A percentile compares a stretch with the other conserved stretches of the same genome.
These are phyloP conservation scores for Monilinia laxa DNA, from an alignment of 2,329 filamentous ascomycete species.

Conservation along the genomic window DNA sequence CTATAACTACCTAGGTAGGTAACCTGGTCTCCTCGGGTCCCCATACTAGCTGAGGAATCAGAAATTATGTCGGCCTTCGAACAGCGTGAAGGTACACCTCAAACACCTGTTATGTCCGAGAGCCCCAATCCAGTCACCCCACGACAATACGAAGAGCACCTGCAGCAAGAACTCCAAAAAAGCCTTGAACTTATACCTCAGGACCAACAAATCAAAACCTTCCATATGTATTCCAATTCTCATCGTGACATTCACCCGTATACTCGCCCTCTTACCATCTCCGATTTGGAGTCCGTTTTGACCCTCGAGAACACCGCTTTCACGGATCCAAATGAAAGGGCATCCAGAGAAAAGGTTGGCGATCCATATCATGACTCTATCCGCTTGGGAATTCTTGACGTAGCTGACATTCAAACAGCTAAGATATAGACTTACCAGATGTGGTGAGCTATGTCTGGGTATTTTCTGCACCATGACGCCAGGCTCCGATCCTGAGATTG, in stretches of 20 bases:
- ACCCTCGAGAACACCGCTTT: constrained; percentile 57
- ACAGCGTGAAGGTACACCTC: constrained; percentile 17
- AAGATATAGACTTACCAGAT: constrained; percentile 70
- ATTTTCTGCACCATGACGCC: constrained; percentile 68
- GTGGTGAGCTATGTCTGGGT: constrained; percentile 75
- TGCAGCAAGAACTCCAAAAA: constrained; percentile 22
- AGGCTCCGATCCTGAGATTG: constrained; percentile 49
- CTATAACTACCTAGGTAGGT: background rate
- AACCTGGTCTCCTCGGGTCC: constrained; percentile 2
- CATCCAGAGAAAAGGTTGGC: constrained; percentile 55
- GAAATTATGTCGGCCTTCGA: constrained; percentile 21
- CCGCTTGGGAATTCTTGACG: constrained; percentile 20
- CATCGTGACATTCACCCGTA: constrained; percentile 62
- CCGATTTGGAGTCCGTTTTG: constrained; percentile 61
- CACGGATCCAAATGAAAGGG: constrained; percentile 49
- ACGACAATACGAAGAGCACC: constrained; percentile 21
- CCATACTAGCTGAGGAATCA: background rate
- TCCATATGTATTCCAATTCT: constrained; percentile 42
- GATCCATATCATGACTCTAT: background rate
- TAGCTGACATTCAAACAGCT: constrained; percentile 52
- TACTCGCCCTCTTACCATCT: constrained; percentile 68
- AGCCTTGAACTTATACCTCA: constrained; percentile 33
- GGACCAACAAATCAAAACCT: constrained; percentile 31
- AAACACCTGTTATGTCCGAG: constrained; percentile 28
- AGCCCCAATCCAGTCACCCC: constrained; percentile 25